Base-by-base conservation (phyloP, 148 eudicot species). In the Camellia japonica region DNA sequence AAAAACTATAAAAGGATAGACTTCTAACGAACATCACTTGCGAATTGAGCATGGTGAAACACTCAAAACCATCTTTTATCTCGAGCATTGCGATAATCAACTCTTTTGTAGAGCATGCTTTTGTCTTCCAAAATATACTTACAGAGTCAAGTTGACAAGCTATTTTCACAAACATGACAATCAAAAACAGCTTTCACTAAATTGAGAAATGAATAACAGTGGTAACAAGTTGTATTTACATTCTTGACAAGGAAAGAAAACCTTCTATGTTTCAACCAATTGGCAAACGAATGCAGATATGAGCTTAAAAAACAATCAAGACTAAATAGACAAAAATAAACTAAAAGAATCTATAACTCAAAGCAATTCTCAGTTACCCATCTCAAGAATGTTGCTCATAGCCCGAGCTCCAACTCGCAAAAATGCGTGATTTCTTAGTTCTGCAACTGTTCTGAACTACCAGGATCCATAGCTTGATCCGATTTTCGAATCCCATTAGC, bases 401-500 rank as follows among this genome's bases (percentile, higher is more conserved):
- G 19, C 38, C 73, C 16, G 52, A 69, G 3, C 52, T 64, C 6
- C 8, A 55, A 30, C 59, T 44, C 62, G 10, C 18, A 15, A 46
- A 30, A n/a, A 62, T 44, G 4, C 51, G 7, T 49, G 9, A 46
- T 63, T 49, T 76, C 79, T 23, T 18, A 73, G 12, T 20, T 14
- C 63, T 72, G 55, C n/a, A 20, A 56, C 47, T 73, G 47, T 7
- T 6, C 54, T 9, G 60, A 64, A 11, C 64, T 58, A 58, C 38
- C 47, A 18, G 19, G 49, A 44, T 58, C 70, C 49, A 30, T 58
- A 2, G 11, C 5, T 30, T 69, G 79, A 41, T 66, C 78, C 9
- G 38, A 59, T 18, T 3, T n/a, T 30, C 6, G 3, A 23, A 68
- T 60, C 79, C 78, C 76, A 73, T 77, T 81, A 9, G 81, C 91